A percentile compares a stretch with the other conserved stretches of the same genome.
phyloP scores from a whole-genome alignment of 164 flowering plant species.

The Vitis labrusca region DNA sequence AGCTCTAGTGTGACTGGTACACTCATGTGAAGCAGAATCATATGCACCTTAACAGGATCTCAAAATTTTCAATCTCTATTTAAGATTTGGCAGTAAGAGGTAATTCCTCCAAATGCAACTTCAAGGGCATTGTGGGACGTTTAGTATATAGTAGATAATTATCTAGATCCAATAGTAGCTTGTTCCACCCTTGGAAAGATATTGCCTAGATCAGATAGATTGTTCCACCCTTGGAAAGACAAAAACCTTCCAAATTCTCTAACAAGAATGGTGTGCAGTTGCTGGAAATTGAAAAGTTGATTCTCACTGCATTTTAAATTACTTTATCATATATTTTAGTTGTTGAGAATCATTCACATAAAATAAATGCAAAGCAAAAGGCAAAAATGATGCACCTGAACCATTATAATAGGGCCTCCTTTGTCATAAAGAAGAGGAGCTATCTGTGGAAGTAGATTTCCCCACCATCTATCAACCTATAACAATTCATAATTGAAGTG shows the following conservation, averaged over 20 bases:
- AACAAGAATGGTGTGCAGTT: neutral
- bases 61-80: neutral
- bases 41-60: neutral
- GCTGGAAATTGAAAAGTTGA: neutral
- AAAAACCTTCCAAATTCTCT: neutral
- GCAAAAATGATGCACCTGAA: constrained; percentile 60
- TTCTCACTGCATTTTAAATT: neutral
- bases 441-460: constrained; percentile 66
- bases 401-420: constrained; percentile 96
- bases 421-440: constrained; percentile 74
- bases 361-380: neutral
- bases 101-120: neutral
- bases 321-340: neutral
- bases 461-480: constrained; percentile 95
- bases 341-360: neutral
- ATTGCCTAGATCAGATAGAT: too few relatives aligned
- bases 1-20: neutral
- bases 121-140: neutral
- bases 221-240: neutral
- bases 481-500: constrained; percentile 7
- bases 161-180: neutral
- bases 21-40: neutral
- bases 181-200: too few relatives aligned
- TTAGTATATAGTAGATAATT: neutral
- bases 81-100: neutral